A percentile compares a stretch with the other conserved stretches of the same genome.
These are phyloP conservation scores for Fusarium austroafricanum DNA, from an alignment of 2,329 filamentous ascomycete species.

Conservation along the genomic window DNA sequence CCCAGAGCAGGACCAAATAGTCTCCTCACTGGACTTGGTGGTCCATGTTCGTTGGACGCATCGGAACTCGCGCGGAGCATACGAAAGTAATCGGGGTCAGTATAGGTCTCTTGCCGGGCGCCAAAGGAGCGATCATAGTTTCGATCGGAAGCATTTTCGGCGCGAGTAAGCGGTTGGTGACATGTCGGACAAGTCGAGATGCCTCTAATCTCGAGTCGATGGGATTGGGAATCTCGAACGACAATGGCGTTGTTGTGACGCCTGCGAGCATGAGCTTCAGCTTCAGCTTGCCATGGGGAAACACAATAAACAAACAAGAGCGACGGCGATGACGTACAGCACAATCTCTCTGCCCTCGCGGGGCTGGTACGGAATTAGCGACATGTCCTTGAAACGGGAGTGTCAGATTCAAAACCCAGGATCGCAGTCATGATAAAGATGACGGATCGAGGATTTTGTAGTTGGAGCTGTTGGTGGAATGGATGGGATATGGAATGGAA, in stretches of 20 bases:
- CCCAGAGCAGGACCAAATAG: constrained; percentile 60
- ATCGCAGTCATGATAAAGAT: constrained; percentile 41
- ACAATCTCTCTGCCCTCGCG: constrained; percentile 82
- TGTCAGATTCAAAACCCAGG: constrained; percentile 36
- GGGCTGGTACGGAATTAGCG: constrained; percentile 80
- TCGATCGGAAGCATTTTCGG: constrained; percentile 60
- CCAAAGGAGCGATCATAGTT: constrained; percentile 59
- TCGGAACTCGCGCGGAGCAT: constrained; percentile 76
- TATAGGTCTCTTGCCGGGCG: constrained; percentile 71
- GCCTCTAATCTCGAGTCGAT: constrained; percentile 83
- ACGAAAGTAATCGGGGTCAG: constrained; percentile 93
- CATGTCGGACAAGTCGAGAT: constrained; percentile 91
- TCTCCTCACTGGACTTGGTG: constrained; percentile 66
- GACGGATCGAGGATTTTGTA: constrained; percentile 6
- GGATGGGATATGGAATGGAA: constrained; percentile 13
- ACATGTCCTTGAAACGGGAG: constrained; percentile 57
- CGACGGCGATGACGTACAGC: constrained; percentile 71
- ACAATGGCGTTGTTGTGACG: constrained; percentile 94
- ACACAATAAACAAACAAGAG: constrained; percentile 16
- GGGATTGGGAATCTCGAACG: constrained; percentile 86
- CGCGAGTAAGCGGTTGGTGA: constrained; percentile 73
- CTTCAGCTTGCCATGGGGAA: background rate
- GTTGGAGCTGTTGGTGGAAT: constrained; percentile 6
- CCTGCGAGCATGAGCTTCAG: constrained; percentile 58
- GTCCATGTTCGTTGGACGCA: constrained; percentile 58